phyloP scores from a whole-genome alignment of 2,329 filamentous ascomycete genomes.

The Herpotrichia juniperi region DNA sequence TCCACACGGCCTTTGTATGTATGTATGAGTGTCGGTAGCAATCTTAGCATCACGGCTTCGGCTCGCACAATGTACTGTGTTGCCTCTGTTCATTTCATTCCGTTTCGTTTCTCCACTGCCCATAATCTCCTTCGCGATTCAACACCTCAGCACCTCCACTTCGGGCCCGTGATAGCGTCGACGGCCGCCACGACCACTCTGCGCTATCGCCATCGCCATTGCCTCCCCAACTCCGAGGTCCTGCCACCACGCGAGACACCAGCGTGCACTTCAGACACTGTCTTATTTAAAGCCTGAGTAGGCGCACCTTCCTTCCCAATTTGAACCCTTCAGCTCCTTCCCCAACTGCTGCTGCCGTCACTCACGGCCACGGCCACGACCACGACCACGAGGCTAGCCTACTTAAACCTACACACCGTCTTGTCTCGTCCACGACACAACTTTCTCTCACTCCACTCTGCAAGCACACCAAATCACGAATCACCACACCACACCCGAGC shows the following conservation, averaged over 20 bases:
- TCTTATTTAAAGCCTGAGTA: not conserved
- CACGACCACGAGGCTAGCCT: too few species aligned
- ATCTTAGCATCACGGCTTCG: not conserved
- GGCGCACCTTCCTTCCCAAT: not conserved
- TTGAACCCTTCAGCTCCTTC: not conserved
- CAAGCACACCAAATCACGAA: not conserved
- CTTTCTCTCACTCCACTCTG: not conserved
- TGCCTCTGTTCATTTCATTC: not conserved
- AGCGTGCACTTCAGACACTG: not conserved
- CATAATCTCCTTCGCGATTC: not conserved
- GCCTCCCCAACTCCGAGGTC: not conserved
- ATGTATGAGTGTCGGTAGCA: not conserved
- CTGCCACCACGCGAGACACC: slow-evolving; percentile 1
- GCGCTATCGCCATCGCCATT: not conserved
- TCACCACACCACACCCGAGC: not conserved
- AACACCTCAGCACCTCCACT: not conserved
- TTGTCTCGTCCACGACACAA: not conserved
- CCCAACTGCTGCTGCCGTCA: not conserved
- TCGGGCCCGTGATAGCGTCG: not conserved
- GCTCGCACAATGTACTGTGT: not conserved
- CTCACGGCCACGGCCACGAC: not conserved
- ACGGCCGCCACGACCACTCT: not conserved
- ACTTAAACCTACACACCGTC: not conserved
- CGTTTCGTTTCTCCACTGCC: not conserved
- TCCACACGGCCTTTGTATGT: not conserved